Evolutionary conservation across 352 stramenopile species (phyloP).

Genomic region (Globisporangium echinulatum): DNA sequence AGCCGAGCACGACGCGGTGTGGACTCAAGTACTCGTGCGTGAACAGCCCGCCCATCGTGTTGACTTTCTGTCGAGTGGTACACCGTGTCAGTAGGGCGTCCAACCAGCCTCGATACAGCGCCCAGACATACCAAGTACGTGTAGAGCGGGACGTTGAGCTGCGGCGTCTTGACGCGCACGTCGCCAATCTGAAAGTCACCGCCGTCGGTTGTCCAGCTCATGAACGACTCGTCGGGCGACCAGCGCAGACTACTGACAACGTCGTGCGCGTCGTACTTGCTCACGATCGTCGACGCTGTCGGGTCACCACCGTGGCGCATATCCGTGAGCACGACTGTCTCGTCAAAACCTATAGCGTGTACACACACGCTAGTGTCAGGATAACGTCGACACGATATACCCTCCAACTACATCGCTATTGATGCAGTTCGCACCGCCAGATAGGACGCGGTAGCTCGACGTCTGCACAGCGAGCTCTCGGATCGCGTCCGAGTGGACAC

Average conservation of each 20-base stretch:
- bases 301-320: slow-evolving; percentile 38
- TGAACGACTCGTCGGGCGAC: slow-evolving; percentile 29
- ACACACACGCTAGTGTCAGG: background rate
- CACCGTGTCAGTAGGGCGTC: background rate
- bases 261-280: slow-evolving; percentile 66
- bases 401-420: too few relatives aligned
- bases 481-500: slow-evolving; percentile 65
- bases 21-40: slow-evolving; percentile 60
- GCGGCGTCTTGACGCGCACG: slow-evolving; percentile 24
- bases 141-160: slow-evolving; percentile 31
- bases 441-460: slow-evolving; percentile 25
- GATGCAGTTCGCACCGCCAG: slow-evolving; percentile 22
- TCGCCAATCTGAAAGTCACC: slow-evolving; percentile 70
- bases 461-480: slow-evolving; percentile 54
- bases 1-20: slow-evolving; percentile 55
- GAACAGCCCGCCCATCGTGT: slow-evolving; percentile 52
- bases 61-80: slow-evolving; percentile 21
- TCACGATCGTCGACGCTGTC: slow-evolving; percentile 24
- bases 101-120: background rate
- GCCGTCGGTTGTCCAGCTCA: slow-evolving; percentile 82
- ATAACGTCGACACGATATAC: too few relatives aligned
- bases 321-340: slow-evolving; percentile 69
- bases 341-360: slow-evolving; percentile 52
- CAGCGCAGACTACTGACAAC: slow-evolving; percentile 80
- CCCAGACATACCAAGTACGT: slow-evolving; percentile 19